A percentile compares a stretch with the other conserved stretches of the same genome.
phyloP scores from a whole-genome alignment of 2,329 filamentous ascomycete genomes.

The Beauveria brongniartii region DNA sequence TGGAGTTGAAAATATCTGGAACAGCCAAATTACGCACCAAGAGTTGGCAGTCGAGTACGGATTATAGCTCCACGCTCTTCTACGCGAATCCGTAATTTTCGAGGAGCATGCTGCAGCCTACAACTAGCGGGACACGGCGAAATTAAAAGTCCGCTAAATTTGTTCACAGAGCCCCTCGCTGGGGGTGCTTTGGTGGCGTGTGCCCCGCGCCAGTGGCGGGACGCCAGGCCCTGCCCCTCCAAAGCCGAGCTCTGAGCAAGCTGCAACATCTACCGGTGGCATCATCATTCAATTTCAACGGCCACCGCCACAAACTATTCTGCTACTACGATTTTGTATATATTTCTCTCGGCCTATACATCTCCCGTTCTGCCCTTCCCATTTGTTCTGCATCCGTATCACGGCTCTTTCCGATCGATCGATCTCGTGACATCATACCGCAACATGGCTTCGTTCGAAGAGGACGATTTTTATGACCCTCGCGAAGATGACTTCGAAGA shows the following conservation, averaged over 20 bases:
- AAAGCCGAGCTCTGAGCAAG: background rate
- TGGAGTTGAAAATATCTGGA: background rate
- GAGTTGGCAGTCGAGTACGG: conserved; percentile 3
- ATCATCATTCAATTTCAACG: background rate
- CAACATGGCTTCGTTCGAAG: conserved; percentile 8
- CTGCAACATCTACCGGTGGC: background rate
- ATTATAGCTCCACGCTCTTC: conserved; percentile 12
- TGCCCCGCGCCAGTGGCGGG: conserved; percentile 9
- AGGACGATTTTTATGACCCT: conserved; percentile 13
- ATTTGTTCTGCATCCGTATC: background rate
- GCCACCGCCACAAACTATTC: background rate
- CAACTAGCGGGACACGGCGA: conserved; percentile 8
- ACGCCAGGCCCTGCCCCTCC: conserved; percentile 5
- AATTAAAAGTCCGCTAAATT: conserved; percentile 12
- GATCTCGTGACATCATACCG: conserved; percentile 1
- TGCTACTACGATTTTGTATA: background rate
- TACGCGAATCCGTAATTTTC: conserved; percentile 16
- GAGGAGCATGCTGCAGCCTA: conserved; percentile 14
- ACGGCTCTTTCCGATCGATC: background rate
- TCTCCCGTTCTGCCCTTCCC: background rate
- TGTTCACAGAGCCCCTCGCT: conserved; percentile 7
- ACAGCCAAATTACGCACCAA: conserved; percentile 10
- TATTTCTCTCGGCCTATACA: background rate
- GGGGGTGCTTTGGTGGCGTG: background rate
- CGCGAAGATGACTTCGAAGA: conserved; percentile 33